Evolutionary conservation across 176 grass and related monocot genomes (phyloP).

Genomic region (Tillandsia fasciculata): DNA sequence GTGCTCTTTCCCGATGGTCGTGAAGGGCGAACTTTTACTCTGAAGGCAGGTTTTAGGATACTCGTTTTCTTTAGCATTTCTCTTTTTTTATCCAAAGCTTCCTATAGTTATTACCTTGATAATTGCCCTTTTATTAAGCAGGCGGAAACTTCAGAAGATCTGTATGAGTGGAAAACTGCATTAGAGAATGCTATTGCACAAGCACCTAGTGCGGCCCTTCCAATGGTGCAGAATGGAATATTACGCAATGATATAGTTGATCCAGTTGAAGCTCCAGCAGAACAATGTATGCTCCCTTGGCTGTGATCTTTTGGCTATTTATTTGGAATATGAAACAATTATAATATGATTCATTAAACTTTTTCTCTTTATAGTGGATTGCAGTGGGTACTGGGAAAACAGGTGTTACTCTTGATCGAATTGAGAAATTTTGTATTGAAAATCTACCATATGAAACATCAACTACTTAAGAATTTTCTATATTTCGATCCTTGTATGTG

Average conservation of each 20-base stretch:
- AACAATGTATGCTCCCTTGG: slow-evolving; percentile 45
- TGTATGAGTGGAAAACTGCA: slow-evolving; percentile 89
- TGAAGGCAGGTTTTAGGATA: slow-evolving; percentile 54
- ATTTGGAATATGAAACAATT: too few species aligned
- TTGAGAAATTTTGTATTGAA: too few species aligned
- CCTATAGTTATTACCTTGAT: slow-evolving; percentile 4
- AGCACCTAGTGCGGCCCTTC: slow-evolving; percentile 50
- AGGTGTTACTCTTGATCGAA: too few species aligned
- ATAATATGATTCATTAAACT: too few species aligned
- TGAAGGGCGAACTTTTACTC: slow-evolving; percentile 72
- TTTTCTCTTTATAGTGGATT: too few species aligned
- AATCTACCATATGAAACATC: background rate
- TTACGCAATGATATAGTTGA: slow-evolving; percentile 50
- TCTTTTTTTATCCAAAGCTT: slow-evolving; percentile 14
- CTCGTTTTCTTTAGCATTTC: background rate
- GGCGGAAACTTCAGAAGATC: slow-evolving; percentile 85
- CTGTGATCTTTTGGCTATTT: slow-evolving; percentile 2
- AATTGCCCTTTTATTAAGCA: slow-evolving; percentile 30
- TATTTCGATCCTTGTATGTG: background rate
- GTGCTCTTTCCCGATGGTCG: slow-evolving; percentile 86
- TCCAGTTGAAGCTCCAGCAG: slow-evolving; percentile 44
- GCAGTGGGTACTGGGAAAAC: too few species aligned
- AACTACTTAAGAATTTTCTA: background rate
- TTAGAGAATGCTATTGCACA: slow-evolving; percentile 80
- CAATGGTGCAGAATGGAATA: slow-evolving; percentile 73